Evolutionary conservation across 192 early-diverging fungal genomes (phyloP).

Genomic region (Backusella tarrabulga): DNA sequence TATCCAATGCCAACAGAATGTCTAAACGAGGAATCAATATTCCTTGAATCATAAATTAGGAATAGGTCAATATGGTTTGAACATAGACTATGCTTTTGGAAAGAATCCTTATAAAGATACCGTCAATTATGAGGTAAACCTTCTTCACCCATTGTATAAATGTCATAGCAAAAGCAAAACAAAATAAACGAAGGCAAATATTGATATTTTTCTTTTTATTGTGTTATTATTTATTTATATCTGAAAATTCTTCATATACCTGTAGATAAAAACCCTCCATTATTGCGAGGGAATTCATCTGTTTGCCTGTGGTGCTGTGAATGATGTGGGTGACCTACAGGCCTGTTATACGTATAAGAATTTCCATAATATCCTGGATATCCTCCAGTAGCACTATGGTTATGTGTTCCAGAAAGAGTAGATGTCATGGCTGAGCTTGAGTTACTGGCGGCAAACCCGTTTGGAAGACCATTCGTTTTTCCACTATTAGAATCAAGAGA

Average conservation of each 20-base stretch:
- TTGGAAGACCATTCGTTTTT: background rate
- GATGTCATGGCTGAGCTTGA: background rate
- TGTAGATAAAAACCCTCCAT: background rate
- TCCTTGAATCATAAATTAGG: background rate
- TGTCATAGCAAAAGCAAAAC: background rate
- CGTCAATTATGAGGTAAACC: background rate
- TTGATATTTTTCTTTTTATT: background rate
- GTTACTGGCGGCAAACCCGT: background rate
- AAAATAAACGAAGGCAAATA: background rate
- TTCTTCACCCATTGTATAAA: background rate
- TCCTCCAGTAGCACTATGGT: background rate
- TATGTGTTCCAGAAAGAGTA: background rate
- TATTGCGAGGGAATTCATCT: background rate
- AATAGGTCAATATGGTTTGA: background rate
- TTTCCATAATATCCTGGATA: background rate
- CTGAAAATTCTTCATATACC: background rate
- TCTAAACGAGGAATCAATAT: background rate
- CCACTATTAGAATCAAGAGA: conserved; percentile 5
- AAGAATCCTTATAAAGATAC: background rate
- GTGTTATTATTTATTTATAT: background rate
- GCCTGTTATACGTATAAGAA: background rate
- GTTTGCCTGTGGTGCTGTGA: background rate
- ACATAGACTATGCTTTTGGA: background rate
- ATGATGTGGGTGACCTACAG: background rate
- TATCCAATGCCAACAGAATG: background rate